Conservation (phyloP, 1,284 basidiomycete species). For the Puccinia sorghi region DNA sequence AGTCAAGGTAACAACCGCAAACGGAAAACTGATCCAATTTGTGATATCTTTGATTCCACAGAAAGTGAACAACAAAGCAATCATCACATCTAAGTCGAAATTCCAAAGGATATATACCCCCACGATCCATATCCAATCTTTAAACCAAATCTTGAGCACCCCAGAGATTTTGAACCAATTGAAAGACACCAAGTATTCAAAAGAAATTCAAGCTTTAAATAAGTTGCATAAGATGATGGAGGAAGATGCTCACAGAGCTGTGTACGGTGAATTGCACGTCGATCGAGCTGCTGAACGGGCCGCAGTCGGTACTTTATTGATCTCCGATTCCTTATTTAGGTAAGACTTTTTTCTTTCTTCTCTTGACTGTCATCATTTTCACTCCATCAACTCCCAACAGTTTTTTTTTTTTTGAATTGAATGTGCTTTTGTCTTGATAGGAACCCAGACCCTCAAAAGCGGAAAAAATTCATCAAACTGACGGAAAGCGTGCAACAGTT, state of each 20-base stretch:
- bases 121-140: slow-evolving; percentile 91
- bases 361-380: background rate
- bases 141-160: slow-evolving; percentile 87
- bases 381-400: background rate
- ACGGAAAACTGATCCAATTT: background rate
- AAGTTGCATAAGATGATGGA: slow-evolving; percentile 75
- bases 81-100: slow-evolving; percentile 69
- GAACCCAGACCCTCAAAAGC: slow-evolving; percentile 54
- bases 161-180: slow-evolving; percentile 65
- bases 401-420: background rate
- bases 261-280: slow-evolving; percentile 97
- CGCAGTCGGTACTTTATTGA: slow-evolving; percentile 88
- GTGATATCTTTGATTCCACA: slow-evolving; percentile 50
- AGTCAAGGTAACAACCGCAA: background rate
- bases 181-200: slow-evolving; percentile 96
- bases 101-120: slow-evolving; percentile 87
- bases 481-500: slow-evolving; percentile 85
- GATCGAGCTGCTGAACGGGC: slow-evolving; percentile 85
- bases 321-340: slow-evolving; percentile 94
- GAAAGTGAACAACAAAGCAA: slow-evolving; percentile 74
- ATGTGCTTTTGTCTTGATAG: background rate
- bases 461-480: slow-evolving; percentile 74
- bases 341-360: background rate
- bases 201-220: slow-evolving; percentile 86
- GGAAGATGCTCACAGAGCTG: slow-evolving; percentile 89